Conservation (phyloP, 1,284 basidiomycete species). For the Rhizoctonia solani region DNA sequence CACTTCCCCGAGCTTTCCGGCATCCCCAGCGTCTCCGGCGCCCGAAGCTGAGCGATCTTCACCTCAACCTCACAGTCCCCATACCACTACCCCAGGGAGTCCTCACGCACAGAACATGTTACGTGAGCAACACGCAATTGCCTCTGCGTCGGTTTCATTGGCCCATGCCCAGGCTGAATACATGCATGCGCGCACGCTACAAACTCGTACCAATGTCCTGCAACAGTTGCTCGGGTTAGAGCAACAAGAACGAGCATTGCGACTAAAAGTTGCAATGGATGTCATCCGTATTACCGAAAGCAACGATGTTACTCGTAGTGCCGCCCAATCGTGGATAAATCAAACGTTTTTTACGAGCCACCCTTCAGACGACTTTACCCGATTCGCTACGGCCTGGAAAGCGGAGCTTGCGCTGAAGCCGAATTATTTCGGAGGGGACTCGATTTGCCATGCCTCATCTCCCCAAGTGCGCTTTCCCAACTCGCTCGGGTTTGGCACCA, state of each 20-base stretch:
- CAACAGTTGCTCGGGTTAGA: background rate
- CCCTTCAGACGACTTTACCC: background rate
- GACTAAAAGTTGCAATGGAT: background rate
- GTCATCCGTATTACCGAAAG: background rate
- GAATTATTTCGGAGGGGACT: background rate
- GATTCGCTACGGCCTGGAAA: background rate
- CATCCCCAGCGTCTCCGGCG: no score
- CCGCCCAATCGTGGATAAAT: background rate
- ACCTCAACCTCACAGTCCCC: background rate
- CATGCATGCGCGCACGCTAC: background rate
- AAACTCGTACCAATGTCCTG: background rate
- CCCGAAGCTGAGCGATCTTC: no score
- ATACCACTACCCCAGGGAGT: background rate
- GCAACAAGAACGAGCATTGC: constrained; percentile 2
- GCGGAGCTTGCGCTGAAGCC: background rate
- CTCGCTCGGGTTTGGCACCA: background rate
- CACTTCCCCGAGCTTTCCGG: no score
- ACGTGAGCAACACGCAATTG: background rate
- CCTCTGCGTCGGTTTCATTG: background rate
- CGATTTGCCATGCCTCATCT: background rate
- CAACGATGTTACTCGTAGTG: background rate
- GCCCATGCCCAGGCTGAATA: background rate
- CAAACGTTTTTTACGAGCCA: background rate
- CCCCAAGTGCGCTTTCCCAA: background rate
- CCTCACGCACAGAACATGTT: background rate